Percentiles rank a stretch among this genome's conserved stretches.
Evolutionary conservation across 495 filamentous ascomycete genomes (phyloP).

Genomic region (Geoglossum glabrum): DNA sequence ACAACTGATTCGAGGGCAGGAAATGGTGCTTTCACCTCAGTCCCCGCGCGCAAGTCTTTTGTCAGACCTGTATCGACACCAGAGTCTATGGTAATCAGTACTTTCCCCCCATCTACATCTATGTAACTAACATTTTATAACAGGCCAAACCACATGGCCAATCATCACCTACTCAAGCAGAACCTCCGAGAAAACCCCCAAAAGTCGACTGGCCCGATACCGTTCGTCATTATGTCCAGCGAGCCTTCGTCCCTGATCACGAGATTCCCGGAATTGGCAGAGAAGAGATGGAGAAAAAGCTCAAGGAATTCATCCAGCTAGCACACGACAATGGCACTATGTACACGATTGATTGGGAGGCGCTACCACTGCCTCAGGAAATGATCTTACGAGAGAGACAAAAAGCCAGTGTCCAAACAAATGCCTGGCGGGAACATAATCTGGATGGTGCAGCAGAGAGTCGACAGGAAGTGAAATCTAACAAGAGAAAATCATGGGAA

Average conservation of each 20-base stretch:
- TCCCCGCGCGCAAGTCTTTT: constrained; percentile 1
- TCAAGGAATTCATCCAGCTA: constrained; percentile 67
- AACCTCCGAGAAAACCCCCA: constrained; percentile 10
- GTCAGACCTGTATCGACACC: neutral
- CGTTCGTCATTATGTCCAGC: constrained; percentile 66
- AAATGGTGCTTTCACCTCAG: neutral
- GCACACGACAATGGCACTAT: constrained; percentile 52
- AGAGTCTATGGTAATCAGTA: neutral
- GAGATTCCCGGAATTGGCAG: constrained; percentile 39
- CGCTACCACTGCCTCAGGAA: constrained; percentile 66
- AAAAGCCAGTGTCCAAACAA: neutral
- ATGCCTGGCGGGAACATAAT: neutral
- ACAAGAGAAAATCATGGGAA: constrained; percentile 71
- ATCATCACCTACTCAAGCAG: neutral
- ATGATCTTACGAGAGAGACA: constrained; percentile 57
- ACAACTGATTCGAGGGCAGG: neutral
- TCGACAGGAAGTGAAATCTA: constrained; percentile 13
- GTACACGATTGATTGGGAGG: constrained; percentile 59
- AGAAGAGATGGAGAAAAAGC: constrained; percentile 58
- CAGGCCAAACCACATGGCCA: neutral
- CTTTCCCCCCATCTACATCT: neutral
- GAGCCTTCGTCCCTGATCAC: constrained; percentile 58
- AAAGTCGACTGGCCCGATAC: constrained; percentile 57
- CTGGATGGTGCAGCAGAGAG: neutral
- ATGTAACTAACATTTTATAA: neutral